Conservation (phyloP, 441 rosid species). For the Biscutella laevigata region DNA sequence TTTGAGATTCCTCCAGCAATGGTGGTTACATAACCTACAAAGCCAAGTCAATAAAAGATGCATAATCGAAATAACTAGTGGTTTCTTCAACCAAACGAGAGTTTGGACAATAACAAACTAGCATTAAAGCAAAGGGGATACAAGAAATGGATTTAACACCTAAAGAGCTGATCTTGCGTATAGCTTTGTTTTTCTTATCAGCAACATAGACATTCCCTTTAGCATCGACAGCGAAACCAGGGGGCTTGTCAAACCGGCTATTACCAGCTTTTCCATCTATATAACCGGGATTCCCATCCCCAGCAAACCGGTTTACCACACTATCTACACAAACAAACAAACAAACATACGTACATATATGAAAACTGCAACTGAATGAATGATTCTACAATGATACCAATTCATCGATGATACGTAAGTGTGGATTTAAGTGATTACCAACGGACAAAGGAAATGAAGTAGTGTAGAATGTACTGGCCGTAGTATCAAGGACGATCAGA, state of each 20-base stretch:
- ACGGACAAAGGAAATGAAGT: slow-evolving; percentile 37
- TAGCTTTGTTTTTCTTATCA: slow-evolving; percentile 42
- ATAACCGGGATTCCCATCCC: slow-evolving; percentile 32
- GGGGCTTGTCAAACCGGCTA: slow-evolving; percentile 43
- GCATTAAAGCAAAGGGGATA: not conserved
- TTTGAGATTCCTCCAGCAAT: slow-evolving; percentile 50
- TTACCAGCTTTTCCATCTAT: slow-evolving; percentile 39
- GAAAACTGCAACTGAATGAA: not conserved
- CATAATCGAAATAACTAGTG: not conserved
- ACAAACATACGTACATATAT: not conserved
- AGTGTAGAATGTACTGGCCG: slow-evolving; percentile 37
- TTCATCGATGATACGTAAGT: not conserved
- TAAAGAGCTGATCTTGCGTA: slow-evolving; percentile 49
- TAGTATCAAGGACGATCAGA: slow-evolving; percentile 42
- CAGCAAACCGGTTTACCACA: slow-evolving; percentile 36
- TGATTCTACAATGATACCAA: not conserved
- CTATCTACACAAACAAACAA: slow-evolving; percentile 26
- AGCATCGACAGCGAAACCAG: slow-evolving; percentile 43
- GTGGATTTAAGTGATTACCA: slow-evolving; percentile 22
- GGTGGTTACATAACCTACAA: slow-evolving; percentile 43
- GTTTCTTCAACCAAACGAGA: not conserved
- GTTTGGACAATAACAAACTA: not conserved
- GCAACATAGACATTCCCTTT: slow-evolving; percentile 65
- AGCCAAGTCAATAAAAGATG: not conserved
- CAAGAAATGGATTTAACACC: slow-evolving; percentile 26